A percentile compares a stretch with the other conserved stretches of the same genome.
Evolutionary conservation across 2,329 filamentous ascomycete species (phyloP).

Genomic region (Colletotrichum eleusines): DNA sequence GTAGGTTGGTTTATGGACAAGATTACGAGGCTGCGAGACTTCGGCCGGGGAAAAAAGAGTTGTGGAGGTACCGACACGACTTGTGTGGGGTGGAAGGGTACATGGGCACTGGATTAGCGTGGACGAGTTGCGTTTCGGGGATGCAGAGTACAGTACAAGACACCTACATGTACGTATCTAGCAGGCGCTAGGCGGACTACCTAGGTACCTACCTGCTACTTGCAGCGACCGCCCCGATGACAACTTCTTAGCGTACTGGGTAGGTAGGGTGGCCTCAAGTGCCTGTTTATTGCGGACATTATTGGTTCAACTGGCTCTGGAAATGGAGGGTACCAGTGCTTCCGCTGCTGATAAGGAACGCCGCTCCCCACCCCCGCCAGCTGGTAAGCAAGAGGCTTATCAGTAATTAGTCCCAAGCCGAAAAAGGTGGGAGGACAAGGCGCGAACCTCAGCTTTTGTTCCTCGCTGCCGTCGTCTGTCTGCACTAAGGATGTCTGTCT

Average conservation of each 20-base stretch:
- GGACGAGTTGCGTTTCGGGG: background rate
- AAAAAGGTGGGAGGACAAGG: background rate
- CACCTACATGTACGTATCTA: too few species aligned
- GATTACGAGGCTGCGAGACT: constrained; percentile 9
- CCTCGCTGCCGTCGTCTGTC: background rate
- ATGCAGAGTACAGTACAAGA: too few species aligned
- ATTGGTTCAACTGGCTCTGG: constrained; percentile 6
- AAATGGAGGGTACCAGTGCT: background rate
- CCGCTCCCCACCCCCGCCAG: background rate
- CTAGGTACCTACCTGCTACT: too few species aligned
- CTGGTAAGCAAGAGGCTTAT: constrained; percentile 5
- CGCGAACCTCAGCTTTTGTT: constrained; percentile 17
- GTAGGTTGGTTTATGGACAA: constrained; percentile 8
- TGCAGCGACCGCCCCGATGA: constrained; percentile 2
- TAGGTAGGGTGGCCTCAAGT: background rate
- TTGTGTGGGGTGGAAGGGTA: background rate
- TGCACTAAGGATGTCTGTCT: too few species aligned
- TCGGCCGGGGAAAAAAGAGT: background rate
- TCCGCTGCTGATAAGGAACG: constrained; percentile 11
- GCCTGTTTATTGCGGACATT: background rate
- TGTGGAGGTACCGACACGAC: constrained; percentile 3
- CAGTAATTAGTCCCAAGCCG: constrained; percentile 18
- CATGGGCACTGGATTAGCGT: background rate
- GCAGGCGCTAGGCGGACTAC: too few species aligned
- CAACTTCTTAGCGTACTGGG: background rate